Evolutionary conservation across 768 basidiomycete species (phyloP).

Genomic region (Psilocybe cyanescens): DNA sequence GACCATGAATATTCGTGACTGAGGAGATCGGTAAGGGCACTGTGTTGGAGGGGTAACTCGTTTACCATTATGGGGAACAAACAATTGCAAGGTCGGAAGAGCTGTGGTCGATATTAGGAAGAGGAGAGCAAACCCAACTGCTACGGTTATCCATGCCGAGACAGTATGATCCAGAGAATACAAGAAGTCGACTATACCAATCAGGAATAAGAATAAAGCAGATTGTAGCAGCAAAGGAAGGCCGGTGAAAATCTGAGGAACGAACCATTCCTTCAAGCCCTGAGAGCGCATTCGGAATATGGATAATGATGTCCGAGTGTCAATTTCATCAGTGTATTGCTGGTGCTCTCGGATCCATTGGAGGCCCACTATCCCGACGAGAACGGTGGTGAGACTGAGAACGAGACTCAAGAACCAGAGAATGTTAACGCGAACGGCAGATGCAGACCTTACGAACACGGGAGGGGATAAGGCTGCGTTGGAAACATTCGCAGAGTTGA

Average conservation of each 20-base stretch:
- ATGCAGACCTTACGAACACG: not conserved
- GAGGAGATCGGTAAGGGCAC: slow-evolving; percentile 3
- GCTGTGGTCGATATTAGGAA: not conserved
- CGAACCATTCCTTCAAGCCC: not conserved
- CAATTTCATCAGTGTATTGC: not conserved
- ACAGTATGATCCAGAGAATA: not conserved
- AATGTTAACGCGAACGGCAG: slow-evolving; percentile 1
- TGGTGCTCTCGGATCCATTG: slow-evolving; percentile 9
- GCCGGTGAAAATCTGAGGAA: slow-evolving; percentile 1
- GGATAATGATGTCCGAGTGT: not conserved
- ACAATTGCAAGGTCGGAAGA: slow-evolving; percentile 1
- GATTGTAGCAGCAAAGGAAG: slow-evolving; percentile 1
- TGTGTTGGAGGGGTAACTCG: not conserved
- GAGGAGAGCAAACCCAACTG: not conserved
- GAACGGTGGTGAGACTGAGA: slow-evolving; percentile 1
- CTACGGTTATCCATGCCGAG: not conserved
- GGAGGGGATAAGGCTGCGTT: not conserved
- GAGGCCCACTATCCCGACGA: not conserved
- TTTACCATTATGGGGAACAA: not conserved
- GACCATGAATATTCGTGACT: not conserved
- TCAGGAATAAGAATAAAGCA: not conserved
- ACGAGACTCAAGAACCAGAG: slow-evolving; percentile 2
- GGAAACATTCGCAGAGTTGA: not conserved
- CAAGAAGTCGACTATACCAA: slow-evolving; percentile 1
- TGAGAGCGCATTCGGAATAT: slow-evolving; percentile 4